Base-by-base conservation (phyloP, 164 flowering plant genomes). In the Stephania yunnanensis region DNA sequence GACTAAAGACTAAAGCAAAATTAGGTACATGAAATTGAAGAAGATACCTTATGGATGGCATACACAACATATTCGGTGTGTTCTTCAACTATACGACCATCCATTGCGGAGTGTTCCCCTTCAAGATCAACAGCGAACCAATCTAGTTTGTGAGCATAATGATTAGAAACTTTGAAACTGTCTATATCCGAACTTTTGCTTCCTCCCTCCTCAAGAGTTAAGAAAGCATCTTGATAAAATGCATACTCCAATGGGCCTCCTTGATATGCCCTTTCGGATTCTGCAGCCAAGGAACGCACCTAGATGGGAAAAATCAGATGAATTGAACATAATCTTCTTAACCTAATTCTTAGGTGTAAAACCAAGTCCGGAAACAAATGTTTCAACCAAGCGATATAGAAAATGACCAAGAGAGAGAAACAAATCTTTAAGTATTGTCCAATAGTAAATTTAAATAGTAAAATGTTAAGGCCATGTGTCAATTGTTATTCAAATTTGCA, bases 91-190 rank as follows among this genome's bases (percentile, higher is more conserved):
- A 91, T 91, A 65, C 82, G 90, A 71, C 97, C 94, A 89, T 94
- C 99, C 99, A 96, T 92, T 64, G 99, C 99, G 80, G 99, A 96
- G 84, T 96, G 99, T 85, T 96, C 98, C 78, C 92, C 99, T 85
- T 91, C 99, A 75, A 96, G 97, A 86, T 96, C 98, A 76, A 96
- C 99, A 74, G 98, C 91, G 85, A 94, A 96, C 99, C 99, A 96
- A 68, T 96, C 97, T 75, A 96, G 84, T 87, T 78, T 86, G 80
- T 77, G 36, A 55, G 76, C 53, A 74, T 96, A 96, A 46, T 87
- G 95, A 71, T 83, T 88, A 46, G 94, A 90, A 74, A 89, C 71
- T 74, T 76, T 74, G 79, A 87, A 82, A 61, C 67, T 80, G 58
- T 80, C 74, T 9, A 74, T 50, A 81, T 86, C 87, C 74, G 72